phyloP scores from a whole-genome alignment of 106 monocot genomes.

The Agapanthus africanus region DNA sequence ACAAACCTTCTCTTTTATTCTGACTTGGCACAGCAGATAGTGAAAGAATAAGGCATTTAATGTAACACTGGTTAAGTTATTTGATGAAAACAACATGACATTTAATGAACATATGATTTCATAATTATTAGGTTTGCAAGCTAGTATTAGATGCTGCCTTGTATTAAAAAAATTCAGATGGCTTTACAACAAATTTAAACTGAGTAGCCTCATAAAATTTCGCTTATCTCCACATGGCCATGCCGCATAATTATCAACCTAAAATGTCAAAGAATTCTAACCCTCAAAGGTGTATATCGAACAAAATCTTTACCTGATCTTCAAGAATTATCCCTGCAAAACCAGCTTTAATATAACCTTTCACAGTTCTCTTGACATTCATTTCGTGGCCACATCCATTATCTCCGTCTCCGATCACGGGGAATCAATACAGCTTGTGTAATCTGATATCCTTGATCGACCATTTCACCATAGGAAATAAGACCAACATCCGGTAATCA shows the following conservation, averaged over 20 bases:
- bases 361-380: slow-evolving; percentile 95
- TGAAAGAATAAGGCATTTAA: too few relatives aligned
- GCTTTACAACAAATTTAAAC: background rate
- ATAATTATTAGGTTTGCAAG: background rate
- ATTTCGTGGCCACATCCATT: slow-evolving; percentile 95
- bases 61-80: too few relatives aligned
- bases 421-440: slow-evolving; percentile 88
- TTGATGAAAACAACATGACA: background rate
- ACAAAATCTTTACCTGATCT: slow-evolving; percentile 68
- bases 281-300: background rate
- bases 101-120: background rate
- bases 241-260: background rate
- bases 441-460: slow-evolving; percentile 79
- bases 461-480: slow-evolving; percentile 95
- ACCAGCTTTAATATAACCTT: slow-evolving; percentile 89
- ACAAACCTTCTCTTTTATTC: too few relatives aligned
- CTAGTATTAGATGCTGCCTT: background rate
- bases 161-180: background rate
- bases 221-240: background rate
- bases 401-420: slow-evolving; percentile 96
- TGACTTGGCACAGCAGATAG: too few relatives aligned
- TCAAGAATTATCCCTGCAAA: slow-evolving; percentile 98
- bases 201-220: background rate
- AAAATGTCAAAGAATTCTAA: background rate
- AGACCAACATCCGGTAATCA: slow-evolving; percentile 92